phyloP scores from a whole-genome alignment of 495 filamentous ascomycete genomes.

The Friedmanniomyces simplex region DNA sequence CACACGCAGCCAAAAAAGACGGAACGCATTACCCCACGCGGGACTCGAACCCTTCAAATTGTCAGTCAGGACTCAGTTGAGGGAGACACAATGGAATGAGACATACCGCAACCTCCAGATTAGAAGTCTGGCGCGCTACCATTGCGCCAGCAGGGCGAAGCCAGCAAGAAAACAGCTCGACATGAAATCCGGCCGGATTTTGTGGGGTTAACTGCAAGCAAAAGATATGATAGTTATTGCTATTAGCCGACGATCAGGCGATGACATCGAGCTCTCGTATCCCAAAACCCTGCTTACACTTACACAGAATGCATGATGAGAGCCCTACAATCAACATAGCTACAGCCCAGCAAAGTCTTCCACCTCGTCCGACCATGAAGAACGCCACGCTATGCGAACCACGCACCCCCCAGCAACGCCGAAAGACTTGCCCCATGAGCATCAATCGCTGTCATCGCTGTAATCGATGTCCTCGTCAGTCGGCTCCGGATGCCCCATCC shows the following conservation, averaged over 20 bases:
- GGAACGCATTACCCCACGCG: constrained; percentile 4
- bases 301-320: too few relatives aligned
- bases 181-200: constrained; percentile 2
- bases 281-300: too few relatives aligned
- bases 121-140: constrained; percentile 26
- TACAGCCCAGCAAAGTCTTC: too few relatives aligned
- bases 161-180: neutral
- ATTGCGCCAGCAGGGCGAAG: constrained; percentile 22
- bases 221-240: neutral
- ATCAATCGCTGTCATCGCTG: neutral
- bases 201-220: constrained; percentile 2
- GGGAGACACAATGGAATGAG: neutral
- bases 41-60: constrained; percentile 15
- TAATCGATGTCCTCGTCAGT: neutral
- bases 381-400: constrained; percentile 4
- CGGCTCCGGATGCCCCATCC: constrained; percentile 2
- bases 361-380: too few relatives aligned
- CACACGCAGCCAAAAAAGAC: neutral
- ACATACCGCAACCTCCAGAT: constrained; percentile 18
- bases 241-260: too few relatives aligned
- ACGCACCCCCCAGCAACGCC: neutral
- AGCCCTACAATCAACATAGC: too few relatives aligned
- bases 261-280: too few relatives aligned
- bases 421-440: neutral
- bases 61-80: neutral